phyloP scores from a whole-genome alignment of 441 rosid species.

The Eruca vesicaria region DNA sequence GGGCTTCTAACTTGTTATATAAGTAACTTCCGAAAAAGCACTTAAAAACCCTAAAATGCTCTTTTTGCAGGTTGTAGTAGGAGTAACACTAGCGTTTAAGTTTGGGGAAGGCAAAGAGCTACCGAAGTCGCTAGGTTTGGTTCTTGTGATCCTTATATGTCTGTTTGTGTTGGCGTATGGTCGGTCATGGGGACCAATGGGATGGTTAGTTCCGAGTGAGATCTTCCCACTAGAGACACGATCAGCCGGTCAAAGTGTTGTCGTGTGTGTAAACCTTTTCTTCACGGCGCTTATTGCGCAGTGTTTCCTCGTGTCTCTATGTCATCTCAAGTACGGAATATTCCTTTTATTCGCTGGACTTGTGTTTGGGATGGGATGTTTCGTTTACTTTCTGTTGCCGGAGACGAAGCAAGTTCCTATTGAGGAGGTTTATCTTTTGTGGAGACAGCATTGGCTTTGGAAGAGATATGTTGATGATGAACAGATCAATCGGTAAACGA shows the following conservation, averaged over 20 bases:
- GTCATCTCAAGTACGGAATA: constrained; percentile 74
- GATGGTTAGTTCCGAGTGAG: constrained; percentile 93
- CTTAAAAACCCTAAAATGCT: not conserved
- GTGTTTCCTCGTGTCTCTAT: constrained; percentile 67
- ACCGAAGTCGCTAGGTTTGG: constrained; percentile 43
- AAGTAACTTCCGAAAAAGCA: not conserved
- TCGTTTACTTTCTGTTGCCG: constrained; percentile 72
- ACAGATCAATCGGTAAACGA: not conserved
- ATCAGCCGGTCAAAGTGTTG: constrained; percentile 84
- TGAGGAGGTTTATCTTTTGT: constrained; percentile 77
- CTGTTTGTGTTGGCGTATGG: constrained; percentile 82
- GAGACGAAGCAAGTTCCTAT: constrained; percentile 90
- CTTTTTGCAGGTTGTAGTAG: constrained; percentile 51
- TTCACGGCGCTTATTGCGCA: constrained; percentile 93
- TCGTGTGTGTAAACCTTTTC: constrained; percentile 77
- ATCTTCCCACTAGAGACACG: constrained; percentile 79
- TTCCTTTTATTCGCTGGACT: constrained; percentile 71
- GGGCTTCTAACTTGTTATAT: not conserved
- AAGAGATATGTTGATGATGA: constrained; percentile 43
- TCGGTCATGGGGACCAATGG: constrained; percentile 95
- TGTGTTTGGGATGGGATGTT: constrained; percentile 62
- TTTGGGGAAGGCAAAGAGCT: constrained; percentile 67
- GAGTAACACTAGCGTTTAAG: constrained; percentile 58
- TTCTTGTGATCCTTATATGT: constrained; percentile 70
- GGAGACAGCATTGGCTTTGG: constrained; percentile 84